Evolutionary conservation across 441 rosid genomes (phyloP).

Genomic region (Syzygium malaccense): DNA sequence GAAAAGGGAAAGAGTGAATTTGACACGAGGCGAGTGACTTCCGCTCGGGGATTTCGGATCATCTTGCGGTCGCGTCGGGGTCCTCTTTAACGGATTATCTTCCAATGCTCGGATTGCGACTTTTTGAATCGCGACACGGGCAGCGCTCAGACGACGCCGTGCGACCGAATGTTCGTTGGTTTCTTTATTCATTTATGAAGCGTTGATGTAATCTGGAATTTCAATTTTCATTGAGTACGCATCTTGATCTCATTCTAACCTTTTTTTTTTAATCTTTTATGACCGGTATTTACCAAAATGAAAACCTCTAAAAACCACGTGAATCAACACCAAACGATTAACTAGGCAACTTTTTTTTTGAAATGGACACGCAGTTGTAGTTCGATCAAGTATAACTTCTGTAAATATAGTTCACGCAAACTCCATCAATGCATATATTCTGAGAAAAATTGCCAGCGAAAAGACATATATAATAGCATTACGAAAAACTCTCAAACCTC

Average conservation of each 20-base stretch:
- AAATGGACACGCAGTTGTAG: neutral
- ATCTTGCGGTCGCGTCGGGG: no score
- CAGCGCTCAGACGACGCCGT: no score
- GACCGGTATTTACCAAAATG: neutral
- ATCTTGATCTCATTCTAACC: neutral
- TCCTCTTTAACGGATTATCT: neutral
- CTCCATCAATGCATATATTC: neutral
- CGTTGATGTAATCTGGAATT: neutral
- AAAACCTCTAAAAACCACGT: neutral
- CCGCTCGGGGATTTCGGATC: neutral
- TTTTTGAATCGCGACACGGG: neutral
- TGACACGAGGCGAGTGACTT: neutral
- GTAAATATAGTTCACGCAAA: neutral
- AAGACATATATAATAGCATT: neutral
- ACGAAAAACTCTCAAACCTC: neutral
- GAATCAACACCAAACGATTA: neutral
- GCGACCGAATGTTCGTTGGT: fast-evolving
- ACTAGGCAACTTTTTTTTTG: neutral
- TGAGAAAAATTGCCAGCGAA: neutral
- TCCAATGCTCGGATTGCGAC: neutral
- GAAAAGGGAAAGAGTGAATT: neutral
- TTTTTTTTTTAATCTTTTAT: neutral
- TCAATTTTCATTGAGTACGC: neutral
- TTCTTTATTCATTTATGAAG: neutral
- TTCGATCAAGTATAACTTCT: neutral